Base-by-base conservation (phyloP, 75 land plant species). In the Pinus albicaulis region DNA sequence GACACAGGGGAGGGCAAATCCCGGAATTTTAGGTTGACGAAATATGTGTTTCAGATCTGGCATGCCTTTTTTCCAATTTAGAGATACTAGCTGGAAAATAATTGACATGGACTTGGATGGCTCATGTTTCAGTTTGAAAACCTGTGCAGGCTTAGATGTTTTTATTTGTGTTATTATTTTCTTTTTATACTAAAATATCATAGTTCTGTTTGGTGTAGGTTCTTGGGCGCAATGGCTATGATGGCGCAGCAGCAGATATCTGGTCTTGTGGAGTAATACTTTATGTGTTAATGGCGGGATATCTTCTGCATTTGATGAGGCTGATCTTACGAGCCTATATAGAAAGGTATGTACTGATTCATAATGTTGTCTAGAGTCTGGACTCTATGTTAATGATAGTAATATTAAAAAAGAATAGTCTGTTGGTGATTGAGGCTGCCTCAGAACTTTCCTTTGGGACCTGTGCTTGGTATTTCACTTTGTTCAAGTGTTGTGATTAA, bases 201-300 rank as follows among this genome's bases (percentile, higher is more conserved):
- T 68, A 7, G 20, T 44, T 68, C 13, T 44, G n/a, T 68, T 73
- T 77, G 19, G 11, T 72, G 11, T 72, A 92, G 93, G 93, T 93
- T 13, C 71, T 93, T 23, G 71, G 89, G 52, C 26, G 82, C 57
- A 75, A 85, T 23, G 95, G 95, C 59, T 93, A 93, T 91, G 91
- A 89, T 85, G 95, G 95, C 83, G 87, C 91, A 19, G 86, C 91
- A 70, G 93, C 95, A 31, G 95, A 93, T 91, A 68, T 93, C 8
- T 93, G 95, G 95, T 93, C 95, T 24, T 90, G 93, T 80, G 95
- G 95, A 17, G 93, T 93, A 7, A 87, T 93, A 59, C 86, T 93
- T 25, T 93, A 76, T 87, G 95, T 91, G 70, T 64, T 93, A 53
- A 85, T 93, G 95, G 93, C 95, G 56, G 95, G 95, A 41, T 91